Conservation (phyloP, 1,139 yeast genomes). For the Martiniozyma asiatica region DNA sequence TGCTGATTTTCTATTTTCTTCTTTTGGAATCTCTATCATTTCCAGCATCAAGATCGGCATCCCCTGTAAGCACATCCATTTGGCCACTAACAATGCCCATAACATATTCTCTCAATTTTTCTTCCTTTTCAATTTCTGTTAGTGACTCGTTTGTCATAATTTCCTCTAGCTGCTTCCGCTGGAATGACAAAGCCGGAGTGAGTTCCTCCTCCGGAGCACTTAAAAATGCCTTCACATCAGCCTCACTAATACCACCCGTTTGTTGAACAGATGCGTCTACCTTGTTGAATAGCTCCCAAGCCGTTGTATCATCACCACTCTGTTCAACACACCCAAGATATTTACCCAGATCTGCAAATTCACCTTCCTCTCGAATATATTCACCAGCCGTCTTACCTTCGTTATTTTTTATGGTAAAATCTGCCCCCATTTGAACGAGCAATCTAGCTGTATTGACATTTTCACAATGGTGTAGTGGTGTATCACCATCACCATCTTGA, state of each 20-base stretch:
- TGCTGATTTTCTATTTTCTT: no score
- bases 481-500: constrained; percentile 83
- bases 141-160: constrained; percentile 70
- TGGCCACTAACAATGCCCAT: constrained; percentile 51
- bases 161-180: constrained; percentile 53
- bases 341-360: constrained; percentile 63
- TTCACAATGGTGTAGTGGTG: constrained; percentile 89
- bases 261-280: constrained; percentile 7
- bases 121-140: constrained; percentile 35
- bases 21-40: constrained; percentile 6
- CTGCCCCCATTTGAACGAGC: constrained; percentile 56
- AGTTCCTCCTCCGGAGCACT: constrained; percentile 28
- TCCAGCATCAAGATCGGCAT: constrained; percentile 7
- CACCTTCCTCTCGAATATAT: constrained; percentile 73
- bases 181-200: constrained; percentile 17
- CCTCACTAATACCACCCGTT: not conserved
- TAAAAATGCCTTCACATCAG: constrained; percentile 42
- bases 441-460: constrained; percentile 50
- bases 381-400: constrained; percentile 61
- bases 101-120: constrained; percentile 56
- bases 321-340: constrained; percentile 31
- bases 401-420: constrained; percentile 46
- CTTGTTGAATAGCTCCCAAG: constrained; percentile 1
- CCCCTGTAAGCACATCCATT: constrained; percentile 13
- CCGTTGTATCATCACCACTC: constrained; percentile 9